These are phyloP conservation scores for Hirsutella minnesotensis DNA, from an alignment of 2,329 filamentous ascomycete genomes.

Conservation along the genomic window DNA sequence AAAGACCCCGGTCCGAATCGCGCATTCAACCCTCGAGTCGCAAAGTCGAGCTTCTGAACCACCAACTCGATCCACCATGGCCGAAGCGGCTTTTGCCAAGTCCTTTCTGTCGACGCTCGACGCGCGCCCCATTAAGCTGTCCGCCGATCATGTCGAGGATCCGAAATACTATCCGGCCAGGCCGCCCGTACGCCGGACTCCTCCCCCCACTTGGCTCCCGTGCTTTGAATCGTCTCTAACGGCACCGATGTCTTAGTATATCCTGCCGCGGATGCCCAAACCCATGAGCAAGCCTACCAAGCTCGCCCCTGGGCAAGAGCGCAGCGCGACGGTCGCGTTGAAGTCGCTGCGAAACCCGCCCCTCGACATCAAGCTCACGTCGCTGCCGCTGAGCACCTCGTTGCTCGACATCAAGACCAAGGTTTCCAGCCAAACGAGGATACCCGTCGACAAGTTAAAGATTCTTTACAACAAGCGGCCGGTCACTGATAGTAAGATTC, in stretches of 20 bases:
- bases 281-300: conserved; percentile 37
- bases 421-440: conserved; percentile 50
- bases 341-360: conserved; percentile 69
- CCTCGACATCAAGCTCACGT: conserved; percentile 53
- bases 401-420: conserved; percentile 67
- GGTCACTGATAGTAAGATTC: conserved; percentile 60
- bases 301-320: conserved; percentile 39
- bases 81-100: conserved; percentile 78
- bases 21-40: background rate
- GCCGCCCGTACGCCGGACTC: conserved; percentile 48
- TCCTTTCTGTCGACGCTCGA: conserved; percentile 73
- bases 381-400: conserved; percentile 55
- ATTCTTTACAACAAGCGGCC: conserved; percentile 83
- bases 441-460: conserved; percentile 70
- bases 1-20: no score
- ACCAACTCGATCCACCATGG: conserved; percentile 36
- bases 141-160: conserved; percentile 85
- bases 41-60: background rate
- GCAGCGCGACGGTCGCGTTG: conserved; percentile 46
- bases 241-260: conserved; percentile 40
- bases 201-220: background rate
- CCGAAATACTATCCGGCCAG: conserved; percentile 65
- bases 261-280: conserved; percentile 55
- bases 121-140: conserved; percentile 65
- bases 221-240: background rate